Conservation (phyloP, 345 rosid genomes). For the Erysimum cheiranthoides region DNA sequence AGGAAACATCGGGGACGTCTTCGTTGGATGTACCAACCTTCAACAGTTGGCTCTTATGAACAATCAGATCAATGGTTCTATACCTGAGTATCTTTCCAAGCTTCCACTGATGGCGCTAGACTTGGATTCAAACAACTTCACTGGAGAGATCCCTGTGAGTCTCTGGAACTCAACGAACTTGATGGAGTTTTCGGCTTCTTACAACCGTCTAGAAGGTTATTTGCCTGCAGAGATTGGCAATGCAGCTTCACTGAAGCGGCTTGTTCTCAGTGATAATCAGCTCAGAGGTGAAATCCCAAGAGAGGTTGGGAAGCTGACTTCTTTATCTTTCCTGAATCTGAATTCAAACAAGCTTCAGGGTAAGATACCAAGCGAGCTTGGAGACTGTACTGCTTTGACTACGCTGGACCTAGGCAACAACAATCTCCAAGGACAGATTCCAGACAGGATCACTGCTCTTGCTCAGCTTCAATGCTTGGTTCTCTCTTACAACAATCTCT, state of each 20-base stretch:
- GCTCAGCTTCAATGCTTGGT: constrained; percentile 81
- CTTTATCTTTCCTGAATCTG: constrained; percentile 70
- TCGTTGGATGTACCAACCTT: constrained; percentile 63
- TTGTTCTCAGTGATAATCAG: constrained; percentile 69
- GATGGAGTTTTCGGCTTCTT: constrained; percentile 82
- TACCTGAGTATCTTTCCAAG: constrained; percentile 64
- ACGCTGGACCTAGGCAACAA: constrained; percentile 85
- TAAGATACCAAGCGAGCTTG: constrained; percentile 67
- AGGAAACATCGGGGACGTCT: constrained; percentile 64
- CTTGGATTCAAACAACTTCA: constrained; percentile 78
- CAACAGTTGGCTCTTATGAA: constrained; percentile 61
- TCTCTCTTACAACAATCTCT: constrained; percentile 75
- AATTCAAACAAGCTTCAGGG: constrained; percentile 79
- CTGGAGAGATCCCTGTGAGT: constrained; percentile 62
- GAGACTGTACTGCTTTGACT: constrained; percentile 67
- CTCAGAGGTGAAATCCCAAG: constrained; percentile 65
- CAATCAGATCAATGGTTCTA: constrained; percentile 63
- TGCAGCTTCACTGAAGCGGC: constrained; percentile 60
- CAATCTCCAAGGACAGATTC: constrained; percentile 73
- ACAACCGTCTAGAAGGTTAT: constrained; percentile 63
- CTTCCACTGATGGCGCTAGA: constrained; percentile 81
- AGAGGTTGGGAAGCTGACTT: constrained; percentile 70
- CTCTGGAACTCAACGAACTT: constrained; percentile 65
- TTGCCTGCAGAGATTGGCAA: constrained; percentile 65
- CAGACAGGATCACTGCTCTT: constrained; percentile 60